Conservation (phyloP, 805 yeast genomes). For the Cyberlindnera mississippiensis region DNA sequence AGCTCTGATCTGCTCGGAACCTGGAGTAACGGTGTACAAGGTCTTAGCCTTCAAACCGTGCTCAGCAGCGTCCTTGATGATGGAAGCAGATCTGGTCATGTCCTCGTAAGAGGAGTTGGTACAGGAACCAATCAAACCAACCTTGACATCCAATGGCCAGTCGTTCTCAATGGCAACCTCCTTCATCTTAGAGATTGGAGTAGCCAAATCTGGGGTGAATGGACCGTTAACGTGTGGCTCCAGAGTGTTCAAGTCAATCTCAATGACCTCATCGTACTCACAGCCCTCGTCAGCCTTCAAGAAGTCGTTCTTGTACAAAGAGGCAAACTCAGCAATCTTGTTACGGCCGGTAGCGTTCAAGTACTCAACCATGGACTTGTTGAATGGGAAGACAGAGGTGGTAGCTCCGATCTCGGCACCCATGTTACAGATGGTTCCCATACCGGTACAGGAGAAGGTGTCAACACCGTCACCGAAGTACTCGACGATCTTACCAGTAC, state of each 20-base stretch:
- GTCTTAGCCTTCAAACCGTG: slow-evolving; percentile 92
- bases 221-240: slow-evolving; percentile 98
- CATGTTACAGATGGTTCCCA: slow-evolving; percentile 99
- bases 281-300: slow-evolving; percentile 84
- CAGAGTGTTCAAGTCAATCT: slow-evolving; percentile 79
- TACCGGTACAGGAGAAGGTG: slow-evolving; percentile 91
- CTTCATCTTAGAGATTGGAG: slow-evolving; percentile 85
- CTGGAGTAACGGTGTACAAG: slow-evolving; percentile 92
- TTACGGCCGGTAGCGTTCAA: slow-evolving; percentile 83
- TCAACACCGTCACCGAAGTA: slow-evolving; percentile 95
- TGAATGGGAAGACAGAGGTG: slow-evolving; percentile 95
- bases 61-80: slow-evolving; percentile 83
- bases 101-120: slow-evolving; percentile 98
- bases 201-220: slow-evolving; percentile 96
- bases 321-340: slow-evolving; percentile 58
- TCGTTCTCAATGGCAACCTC: slow-evolving; percentile 77
- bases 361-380: slow-evolving; percentile 71
- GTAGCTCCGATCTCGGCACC: slow-evolving; percentile 99
- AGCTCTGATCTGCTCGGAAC: slow-evolving; percentile 97
- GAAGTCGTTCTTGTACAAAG: slow-evolving; percentile 42
- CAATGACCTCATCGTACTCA: slow-evolving; percentile 88
- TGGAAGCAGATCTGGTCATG: slow-evolving; percentile 94
- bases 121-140: slow-evolving; percentile 97
- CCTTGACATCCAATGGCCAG: slow-evolving; percentile 93
- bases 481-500: slow-evolving; percentile 95